Conservation (phyloP, 2,329 filamentous ascomycete genomes). For the Aspergillus caelatus region DNA sequence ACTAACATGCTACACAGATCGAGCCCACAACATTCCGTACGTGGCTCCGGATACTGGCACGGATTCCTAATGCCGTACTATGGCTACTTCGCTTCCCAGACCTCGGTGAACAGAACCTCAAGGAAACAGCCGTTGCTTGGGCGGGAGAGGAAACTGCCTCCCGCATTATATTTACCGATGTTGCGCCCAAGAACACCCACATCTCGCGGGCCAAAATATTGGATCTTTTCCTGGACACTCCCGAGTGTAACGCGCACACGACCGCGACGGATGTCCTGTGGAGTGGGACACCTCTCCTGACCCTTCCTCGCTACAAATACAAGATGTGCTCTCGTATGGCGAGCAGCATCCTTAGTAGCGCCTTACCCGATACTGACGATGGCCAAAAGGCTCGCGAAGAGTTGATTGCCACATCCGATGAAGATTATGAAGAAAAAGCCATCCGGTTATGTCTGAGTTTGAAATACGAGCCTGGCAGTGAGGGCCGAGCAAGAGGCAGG, state of each 20-base stretch:
- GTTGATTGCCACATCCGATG: slow-evolving; percentile 75
- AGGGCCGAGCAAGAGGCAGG: slow-evolving; percentile 58
- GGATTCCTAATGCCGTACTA: slow-evolving; percentile 82
- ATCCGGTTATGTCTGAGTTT: slow-evolving; percentile 67
- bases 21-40: slow-evolving; percentile 95
- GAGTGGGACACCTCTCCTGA: slow-evolving; percentile 92
- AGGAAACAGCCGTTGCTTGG: slow-evolving; percentile 79
- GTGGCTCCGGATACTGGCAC: slow-evolving; percentile 88
- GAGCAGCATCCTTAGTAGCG: slow-evolving; percentile 88
- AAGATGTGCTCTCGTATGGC: slow-evolving; percentile 99
- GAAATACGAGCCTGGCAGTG: slow-evolving; percentile 54
- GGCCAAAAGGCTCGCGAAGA: slow-evolving; percentile 71
- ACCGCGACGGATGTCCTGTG: slow-evolving; percentile 95
- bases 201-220: slow-evolving; percentile 89
- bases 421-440: slow-evolving; percentile 81
- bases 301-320: slow-evolving; percentile 86
- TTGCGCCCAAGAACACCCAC: slow-evolving; percentile 91
- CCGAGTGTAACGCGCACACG: slow-evolving; percentile 97
- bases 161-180: slow-evolving; percentile 92
- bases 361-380: slow-evolving; percentile 72
- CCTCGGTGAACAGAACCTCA: slow-evolving; percentile 82
- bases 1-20: slow-evolving; percentile 62
- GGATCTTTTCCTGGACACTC: slow-evolving; percentile 94
- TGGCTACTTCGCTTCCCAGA: slow-evolving; percentile 98
- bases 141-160: slow-evolving; percentile 81